These are phyloP conservation scores for Angomonas deanei DNA, from an alignment of 208 protist genomes.

Conservation along the genomic window DNA sequence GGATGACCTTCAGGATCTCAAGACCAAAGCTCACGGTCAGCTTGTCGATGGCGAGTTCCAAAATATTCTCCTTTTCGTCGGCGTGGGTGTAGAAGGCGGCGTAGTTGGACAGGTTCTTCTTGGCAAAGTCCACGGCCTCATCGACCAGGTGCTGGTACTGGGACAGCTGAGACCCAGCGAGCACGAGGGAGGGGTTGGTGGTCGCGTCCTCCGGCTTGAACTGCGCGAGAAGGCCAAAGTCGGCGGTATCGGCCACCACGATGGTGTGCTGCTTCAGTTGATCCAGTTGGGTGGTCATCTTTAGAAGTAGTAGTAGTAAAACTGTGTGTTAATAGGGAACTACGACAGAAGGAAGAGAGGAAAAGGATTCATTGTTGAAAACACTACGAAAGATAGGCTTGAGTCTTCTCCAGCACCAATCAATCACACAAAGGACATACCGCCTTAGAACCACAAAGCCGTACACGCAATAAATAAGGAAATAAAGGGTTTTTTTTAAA, in stretches of 20 bases:
- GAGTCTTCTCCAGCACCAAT: too few relatives aligned
- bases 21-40: slow-evolving; percentile 95
- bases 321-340: background rate
- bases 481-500: background rate
- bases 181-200: slow-evolving; percentile 97
- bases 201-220: slow-evolving; percentile 95
- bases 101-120: slow-evolving; percentile 49
- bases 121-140: slow-evolving; percentile 91
- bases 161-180: slow-evolving; percentile 81
- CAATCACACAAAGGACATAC: too few relatives aligned
- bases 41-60: slow-evolving; percentile 83
- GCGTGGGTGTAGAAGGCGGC: slow-evolving; percentile 25
- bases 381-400: background rate
- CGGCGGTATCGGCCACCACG: slow-evolving; percentile 96
- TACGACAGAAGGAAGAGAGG: background rate
- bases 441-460: too few relatives aligned
- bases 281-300: slow-evolving; percentile 65
- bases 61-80: slow-evolving; percentile 32
- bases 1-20: slow-evolving; percentile 97
- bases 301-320: background rate
- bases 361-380: background rate
- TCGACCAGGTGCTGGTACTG: slow-evolving; percentile 85
- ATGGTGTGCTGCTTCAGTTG: slow-evolving; percentile 65
- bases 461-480: slow-evolving; percentile 4
- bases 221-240: slow-evolving; percentile 92